phyloP scores from a whole-genome alignment of 1,284 basidiomycete species.

The Cryptococcus sp. region DNA sequence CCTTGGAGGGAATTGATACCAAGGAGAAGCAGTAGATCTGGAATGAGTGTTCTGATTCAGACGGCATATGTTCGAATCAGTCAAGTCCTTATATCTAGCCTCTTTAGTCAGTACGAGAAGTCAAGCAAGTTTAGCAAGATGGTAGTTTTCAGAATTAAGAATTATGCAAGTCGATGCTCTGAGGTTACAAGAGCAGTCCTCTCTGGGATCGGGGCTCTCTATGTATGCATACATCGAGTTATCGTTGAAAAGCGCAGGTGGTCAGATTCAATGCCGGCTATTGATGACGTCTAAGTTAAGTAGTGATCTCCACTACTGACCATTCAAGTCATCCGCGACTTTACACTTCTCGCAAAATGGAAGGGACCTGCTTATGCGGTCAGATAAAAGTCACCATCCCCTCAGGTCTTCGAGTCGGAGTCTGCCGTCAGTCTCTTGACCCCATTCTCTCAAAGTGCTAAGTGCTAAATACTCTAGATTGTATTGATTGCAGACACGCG shows the following conservation, averaged over 20 bases:
- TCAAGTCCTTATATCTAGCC: neutral
- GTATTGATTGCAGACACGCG: neutral
- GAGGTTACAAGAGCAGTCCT: too few species aligned
- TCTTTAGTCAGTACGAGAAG: neutral
- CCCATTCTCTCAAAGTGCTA: too few species aligned
- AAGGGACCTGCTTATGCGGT: neutral
- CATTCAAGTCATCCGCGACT: too few species aligned
- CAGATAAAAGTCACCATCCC: neutral
- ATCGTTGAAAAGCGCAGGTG: too few species aligned
- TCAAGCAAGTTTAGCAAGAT: neutral
- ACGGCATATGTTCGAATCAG: neutral
- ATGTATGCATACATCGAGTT: too few species aligned
- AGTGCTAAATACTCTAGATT: neutral
- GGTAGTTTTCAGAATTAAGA: too few species aligned
- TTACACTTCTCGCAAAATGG: too few species aligned
- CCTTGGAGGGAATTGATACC: neutral
- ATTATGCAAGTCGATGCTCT: neutral
- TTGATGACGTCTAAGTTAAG: too few species aligned
- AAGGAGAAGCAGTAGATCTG: neutral
- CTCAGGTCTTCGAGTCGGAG: neutral
- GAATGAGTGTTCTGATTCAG: neutral
- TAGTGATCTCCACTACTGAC: too few species aligned
- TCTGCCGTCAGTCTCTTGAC: neutral
- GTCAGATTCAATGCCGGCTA: too few species aligned
- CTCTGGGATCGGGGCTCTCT: too few species aligned